Evolutionary conservation across 164 flowering plant species (phyloP), one percentile per base, ranked within the genome.

Genomic region (Akebia trifoliata): DNA sequence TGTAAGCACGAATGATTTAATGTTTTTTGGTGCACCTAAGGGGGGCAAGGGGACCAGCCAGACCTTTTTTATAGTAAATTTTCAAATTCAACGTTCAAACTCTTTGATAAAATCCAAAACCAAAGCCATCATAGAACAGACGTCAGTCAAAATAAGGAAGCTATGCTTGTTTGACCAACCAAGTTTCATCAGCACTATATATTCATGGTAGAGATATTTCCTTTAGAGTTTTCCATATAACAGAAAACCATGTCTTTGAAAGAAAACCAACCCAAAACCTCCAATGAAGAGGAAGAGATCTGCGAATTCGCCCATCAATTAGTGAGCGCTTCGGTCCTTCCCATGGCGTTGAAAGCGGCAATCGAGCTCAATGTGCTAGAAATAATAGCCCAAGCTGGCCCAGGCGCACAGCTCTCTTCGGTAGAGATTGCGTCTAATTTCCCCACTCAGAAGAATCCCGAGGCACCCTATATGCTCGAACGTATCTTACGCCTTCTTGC

Each of bases 401-500:
- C 59, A n/a, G 57, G 49, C 2, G 61, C 54, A 7, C 56, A 50
- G 3, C 49, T 72, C 39, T 67, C 75, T n/a, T 4, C 69, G n/a
- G 32, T 50, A 10, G 65, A 67, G 44, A 67, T 71, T 7, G 71
- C 39, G 0, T 43, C 57, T 11, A 47, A 56, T 15, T 14, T 70
- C 15, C 43, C 55, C 2, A 49, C 61, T 12, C 8, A 20, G 7
- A n/a, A n/a, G n/a, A 67, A 76, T 36, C 60, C 73, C 1, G 50
- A 62, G 0, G 75, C 78, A 2, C 53, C 65, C 0, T 6, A 4
- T 22, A 63, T 69, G 66, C 55, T 76, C 2, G 78, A 77, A 36
- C 69, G 69, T 2, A 63, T 77, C 15, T 72, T 77, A 17, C 46
- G 62, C 26, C 66, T 73, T 7, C 67, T 77, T 8, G 70, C 76